Base-by-base conservation (phyloP, 2,329 filamentous ascomycete species). In the Ascochyta fabae region DNA sequence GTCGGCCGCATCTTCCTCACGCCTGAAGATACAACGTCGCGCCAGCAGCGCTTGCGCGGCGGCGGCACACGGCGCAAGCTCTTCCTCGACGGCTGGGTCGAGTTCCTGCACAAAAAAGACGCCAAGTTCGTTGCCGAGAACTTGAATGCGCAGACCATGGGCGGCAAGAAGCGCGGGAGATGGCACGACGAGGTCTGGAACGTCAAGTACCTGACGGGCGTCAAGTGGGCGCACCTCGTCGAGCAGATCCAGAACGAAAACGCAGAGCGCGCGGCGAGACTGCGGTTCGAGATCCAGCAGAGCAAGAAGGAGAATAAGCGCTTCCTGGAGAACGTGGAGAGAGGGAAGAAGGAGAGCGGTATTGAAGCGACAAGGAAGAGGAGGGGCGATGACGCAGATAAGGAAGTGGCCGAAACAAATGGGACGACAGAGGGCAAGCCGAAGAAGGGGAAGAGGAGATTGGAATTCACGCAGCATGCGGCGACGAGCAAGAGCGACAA, bases 111-210 rank as follows among this genome's bases (percentile, higher is more conserved):
- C 59, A 95, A 95, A 75, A 83, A 83, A 60, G 87, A 93, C 59
- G 91, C 91, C 33, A 92, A 93, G 73, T 80, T 84, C n/a, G 88
- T 86, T 0, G 90, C 87, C 45, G 88, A 91, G 63, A 82, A 89
- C 24, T 80, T 96, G 45, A 96, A 96, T 70, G 88, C 89, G 38
- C 85, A 84, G 60, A 90, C 84, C 12, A 90, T 95, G 61, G 91
- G 91, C 46, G 91, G 91, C 24, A 93, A 93, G 78, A 96, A 96
- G 78, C 84, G 90, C 12, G 85, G 84, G 44, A 92, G 90, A 72
- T 96, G 94, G 78, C 86, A 90, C 66, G 91, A 96, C 72, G 91
- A 96, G 73, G 83, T 96, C 40, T 96, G 91, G 91, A 93, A 89
- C 66, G 79, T 95, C 60, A 83, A 90, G 58, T 96, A 96, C 70